Base-by-base conservation (phyloP, 495 filamentous ascomycete genomes). In the Penicillium cataractarum region DNA sequence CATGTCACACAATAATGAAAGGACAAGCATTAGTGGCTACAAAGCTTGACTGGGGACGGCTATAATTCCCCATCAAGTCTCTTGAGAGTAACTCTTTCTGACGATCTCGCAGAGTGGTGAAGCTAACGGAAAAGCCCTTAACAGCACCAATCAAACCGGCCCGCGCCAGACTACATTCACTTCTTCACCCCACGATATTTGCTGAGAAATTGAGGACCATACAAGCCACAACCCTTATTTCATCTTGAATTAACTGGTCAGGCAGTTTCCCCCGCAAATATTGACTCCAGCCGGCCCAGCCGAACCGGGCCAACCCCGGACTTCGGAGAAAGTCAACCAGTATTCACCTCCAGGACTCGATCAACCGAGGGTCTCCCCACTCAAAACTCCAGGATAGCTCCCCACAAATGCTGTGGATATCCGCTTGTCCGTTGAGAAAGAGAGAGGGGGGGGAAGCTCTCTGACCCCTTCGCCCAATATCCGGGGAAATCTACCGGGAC, bases 351-450 rank as follows among this genome's bases (percentile, higher is more conserved):
- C 3, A n/a, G n/a, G n/a, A n/a, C n/a, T n/a, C n/a, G n/a, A 33
- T 6, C 6, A 35, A 31, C 31, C 29, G 21, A 24, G 15, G 13
- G 9, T 13, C 46, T 50, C 46, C 46, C 24, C 46, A 50, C 51
- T 54, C 31, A 37, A 57, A 6, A 21, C 17, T 29, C n/a, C 4
- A 27, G 39, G 15, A 12, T n/a, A 31, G 19, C 7, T 55, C 59
- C 59, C 51, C 59, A 48, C 59, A 51, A 32, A 26, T 17, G n/a
- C 8, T 55, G 59, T 61, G 59, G 59, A 55, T 46, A n/a, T 61
- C 46, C 46, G 24, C 6, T 50, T 21, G 46, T 50, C 46, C 46
- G 46, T 50, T 26, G 46, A 13, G 42, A 46, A 12, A 17, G 12
- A 6, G 12, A 29, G 26, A 3, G n/a, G n/a, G n/a, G n/a, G n/a